Evolutionary conservation across 306 rosid genomes (phyloP).

Genomic region (Casuarina equisetifolia): DNA sequence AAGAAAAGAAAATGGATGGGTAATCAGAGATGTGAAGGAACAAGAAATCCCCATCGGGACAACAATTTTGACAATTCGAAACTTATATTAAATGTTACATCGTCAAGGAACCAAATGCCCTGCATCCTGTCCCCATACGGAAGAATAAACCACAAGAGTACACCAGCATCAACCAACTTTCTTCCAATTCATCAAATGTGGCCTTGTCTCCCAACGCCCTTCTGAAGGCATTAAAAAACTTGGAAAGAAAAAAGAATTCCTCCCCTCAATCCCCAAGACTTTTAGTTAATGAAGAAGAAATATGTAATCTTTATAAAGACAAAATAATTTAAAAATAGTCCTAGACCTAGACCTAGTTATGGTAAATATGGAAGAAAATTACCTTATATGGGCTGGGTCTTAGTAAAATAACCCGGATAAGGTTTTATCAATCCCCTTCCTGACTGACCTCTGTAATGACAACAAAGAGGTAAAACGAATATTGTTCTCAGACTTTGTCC

Average conservation of each 20-base stretch:
- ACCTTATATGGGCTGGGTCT: conserved; percentile 38
- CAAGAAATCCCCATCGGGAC: neutral
- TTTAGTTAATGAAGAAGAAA: conserved; percentile 1
- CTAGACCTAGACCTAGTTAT: conserved; percentile 5
- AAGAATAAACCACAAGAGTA: neutral
- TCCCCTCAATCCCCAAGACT: conserved; percentile 1
- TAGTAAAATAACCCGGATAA: conserved; percentile 33
- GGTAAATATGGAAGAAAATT: conserved; percentile 25
- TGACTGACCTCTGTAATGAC: conserved; percentile 32
- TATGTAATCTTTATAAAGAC: conserved; percentile 21
- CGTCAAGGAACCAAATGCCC: conserved; percentile 20
- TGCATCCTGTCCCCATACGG: neutral
- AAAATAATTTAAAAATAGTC: conserved; percentile 1
- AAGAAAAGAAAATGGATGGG: neutral
- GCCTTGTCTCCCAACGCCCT: conserved; percentile 3
- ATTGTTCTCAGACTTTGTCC: conserved; percentile 19
- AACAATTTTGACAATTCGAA: neutral
- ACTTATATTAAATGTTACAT: neutral
- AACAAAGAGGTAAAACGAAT: conserved; percentile 37
- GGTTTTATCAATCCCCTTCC: conserved; percentile 16
- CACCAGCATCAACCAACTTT: conserved; percentile 8
- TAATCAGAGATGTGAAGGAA: neutral
- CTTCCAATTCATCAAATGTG: neutral
- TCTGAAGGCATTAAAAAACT: neutral
- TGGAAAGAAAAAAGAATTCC: neutral